phyloP scores from a whole-genome alignment of 176 grass and related monocot species.

The Phragmites australis region DNA sequence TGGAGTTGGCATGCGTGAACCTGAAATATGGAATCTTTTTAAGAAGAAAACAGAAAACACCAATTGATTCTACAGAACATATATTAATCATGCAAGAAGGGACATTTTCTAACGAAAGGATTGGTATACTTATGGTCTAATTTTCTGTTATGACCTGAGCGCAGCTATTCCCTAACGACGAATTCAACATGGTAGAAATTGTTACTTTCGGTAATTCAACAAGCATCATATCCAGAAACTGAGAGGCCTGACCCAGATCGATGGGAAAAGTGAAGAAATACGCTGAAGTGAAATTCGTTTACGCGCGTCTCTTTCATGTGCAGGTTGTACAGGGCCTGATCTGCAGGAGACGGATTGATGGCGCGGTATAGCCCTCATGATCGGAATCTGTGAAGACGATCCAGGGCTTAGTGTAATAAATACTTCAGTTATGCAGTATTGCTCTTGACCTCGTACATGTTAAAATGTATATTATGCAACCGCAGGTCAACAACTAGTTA shows the following conservation, averaged over 20 bases:
- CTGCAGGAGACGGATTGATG: background rate
- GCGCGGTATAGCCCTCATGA: no score
- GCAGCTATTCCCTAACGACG: no score
- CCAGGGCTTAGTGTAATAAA: background rate
- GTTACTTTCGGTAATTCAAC: no score
- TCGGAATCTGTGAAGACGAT: background rate
- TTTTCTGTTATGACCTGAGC: no score
- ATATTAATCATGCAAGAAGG: no score
- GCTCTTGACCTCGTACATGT: background rate
- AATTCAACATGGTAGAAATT: no score
- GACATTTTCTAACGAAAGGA: no score
- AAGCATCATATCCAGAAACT: background rate
- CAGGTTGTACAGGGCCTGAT: conserved; percentile 27
- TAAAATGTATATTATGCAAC: background rate
- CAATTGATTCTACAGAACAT: no score
- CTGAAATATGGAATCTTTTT: background rate
- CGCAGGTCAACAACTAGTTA: background rate
- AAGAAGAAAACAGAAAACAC: no score
- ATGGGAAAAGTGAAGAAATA: background rate
- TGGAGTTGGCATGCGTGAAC: no score
- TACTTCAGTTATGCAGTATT: background rate
- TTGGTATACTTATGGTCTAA: no score
- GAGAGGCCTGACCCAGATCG: background rate
- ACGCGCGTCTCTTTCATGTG: background rate
- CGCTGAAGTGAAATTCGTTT: background rate